Base-by-base conservation (phyloP, 768 basidiomycete genomes). In the Boletus coccyginus region DNA sequence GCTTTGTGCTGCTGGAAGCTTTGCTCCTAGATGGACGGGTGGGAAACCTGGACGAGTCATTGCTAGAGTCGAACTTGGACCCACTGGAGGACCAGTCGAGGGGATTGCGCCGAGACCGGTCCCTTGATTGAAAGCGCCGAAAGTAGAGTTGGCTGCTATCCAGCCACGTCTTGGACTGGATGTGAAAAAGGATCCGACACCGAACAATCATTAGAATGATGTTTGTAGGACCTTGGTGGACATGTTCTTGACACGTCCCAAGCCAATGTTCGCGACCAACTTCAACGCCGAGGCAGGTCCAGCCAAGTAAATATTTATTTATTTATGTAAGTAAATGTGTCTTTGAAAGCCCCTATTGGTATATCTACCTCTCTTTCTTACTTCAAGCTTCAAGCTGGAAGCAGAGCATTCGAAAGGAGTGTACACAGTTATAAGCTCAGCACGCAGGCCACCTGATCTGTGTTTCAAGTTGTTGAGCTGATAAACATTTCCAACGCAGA, bases 121-220 rank as follows among this genome's bases (percentile, higher is more conserved):
- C 31, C 16, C 38, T 27, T 12, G 53, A 48, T 35, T 47, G 47
- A 58, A 57, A 52, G 29, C 61, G 66, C n/a, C 60, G 62, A 42
- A 63, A 58, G 57, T 53, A 53, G 19, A 45, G 49, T 33, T 64
- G 70, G 38, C 53, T 60, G 43, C 44, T 51, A 45, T 64, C 62
- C 9, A 66, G 46, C 60, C 58, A 60, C 27, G 58, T 50, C 42
- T 67, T 62, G 14, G 61, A 53, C 9, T 49, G 55, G 9, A 61
- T 14, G 24, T 42, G 56, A 19, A 53, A 57, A 14, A 68, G 45
- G 21, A 56, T 32, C 40, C 57, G 64, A 60, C 66, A 61, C 40
- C 60, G 60, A 49, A 61, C 52, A 43, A 71, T 50, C 70, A 70
- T 71, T 42, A 46, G 13, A 50, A 29, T 10, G 27, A 14, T 14